Evolutionary conservation across 2,329 filamentous ascomycete genomes (phyloP), one percentile per base, ranked within the genome.

Genomic region (Lasiodiplodia hormozganensis): DNA sequence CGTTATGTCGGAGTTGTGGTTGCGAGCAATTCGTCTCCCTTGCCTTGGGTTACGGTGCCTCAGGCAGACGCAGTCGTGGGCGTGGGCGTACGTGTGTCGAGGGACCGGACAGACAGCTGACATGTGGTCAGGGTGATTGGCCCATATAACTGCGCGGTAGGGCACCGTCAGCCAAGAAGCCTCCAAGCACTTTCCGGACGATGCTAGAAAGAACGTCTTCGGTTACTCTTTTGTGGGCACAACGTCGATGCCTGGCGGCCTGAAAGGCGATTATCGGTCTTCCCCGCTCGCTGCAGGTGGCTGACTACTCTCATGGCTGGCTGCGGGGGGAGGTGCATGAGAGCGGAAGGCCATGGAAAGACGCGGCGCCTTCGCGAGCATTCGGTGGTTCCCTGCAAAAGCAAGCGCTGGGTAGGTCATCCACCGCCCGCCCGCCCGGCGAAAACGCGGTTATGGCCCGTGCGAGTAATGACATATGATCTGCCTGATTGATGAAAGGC

Each of bases 391-490:
- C 57, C 14, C 38, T 16, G 40, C 25, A 16, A 18, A 18, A 43
- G 21, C 23, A 47, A 47, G n/a, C 40, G 16, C n/a, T 34, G 31
- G 31, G 31, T 34, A 34, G 36, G 16, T 21, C 38, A 12, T 18
- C 40, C 60, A 31, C 60, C 8, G 12, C 28, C 23, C 47, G 34
- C 6, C 40, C 51, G 43, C 60, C 60, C 60, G 60, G 47, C 21
- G 60, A 52, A 36, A 38, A 11, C 25, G 43, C 58, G 58, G 58
- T 1, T 31, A 14, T 10, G 60, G 60, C 12, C 47, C 60, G 60
- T 64, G 60, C 60, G 38, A 16, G 38, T 6, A 28, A 64, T 64
- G 60, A 64, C 60, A 64, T 64, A 64, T 64, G 60, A 64, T 64
- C 28, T 16, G 36, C 47, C 36, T 14, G 36, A n/a, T 34, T 38